Evolutionary conservation across 2,329 filamentous ascomycete species (phyloP).

Genomic region (Exserohilum turcica): DNA sequence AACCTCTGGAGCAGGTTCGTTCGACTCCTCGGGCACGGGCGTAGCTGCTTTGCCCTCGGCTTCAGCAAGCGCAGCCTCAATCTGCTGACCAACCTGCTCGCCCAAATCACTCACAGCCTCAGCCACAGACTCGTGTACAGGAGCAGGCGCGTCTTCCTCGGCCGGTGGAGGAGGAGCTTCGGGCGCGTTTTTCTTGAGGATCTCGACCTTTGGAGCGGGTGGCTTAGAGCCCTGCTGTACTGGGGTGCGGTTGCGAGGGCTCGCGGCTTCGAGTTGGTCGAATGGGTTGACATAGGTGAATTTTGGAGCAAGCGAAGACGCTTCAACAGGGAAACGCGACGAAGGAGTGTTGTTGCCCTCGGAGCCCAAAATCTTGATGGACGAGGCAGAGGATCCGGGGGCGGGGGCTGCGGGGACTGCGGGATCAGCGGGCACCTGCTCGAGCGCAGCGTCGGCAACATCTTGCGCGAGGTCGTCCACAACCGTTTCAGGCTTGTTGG

Average conservation of each 20-base stretch:
- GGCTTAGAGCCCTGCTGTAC: conserved; percentile 28
- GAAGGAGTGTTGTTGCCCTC: conserved; percentile 50
- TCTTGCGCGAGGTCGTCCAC: conserved; percentile 53
- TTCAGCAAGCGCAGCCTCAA: conserved; percentile 68
- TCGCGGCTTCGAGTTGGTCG: conserved; percentile 69
- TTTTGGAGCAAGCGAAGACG: conserved; percentile 49
- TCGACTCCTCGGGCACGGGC: conserved; percentile 53
- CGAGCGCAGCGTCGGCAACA: conserved; percentile 52
- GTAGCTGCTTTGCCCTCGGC: conserved; percentile 42
- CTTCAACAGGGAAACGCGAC: conserved; percentile 40
- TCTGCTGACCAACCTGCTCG: conserved; percentile 62
- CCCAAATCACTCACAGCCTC: conserved; percentile 72
- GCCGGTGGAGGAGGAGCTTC: conserved; percentile 43
- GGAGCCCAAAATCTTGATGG: conserved; percentile 45
- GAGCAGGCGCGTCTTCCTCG: conserved; percentile 29
- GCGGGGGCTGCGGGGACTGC: conserved; percentile 28
- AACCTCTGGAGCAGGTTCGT: conserved; percentile 48
- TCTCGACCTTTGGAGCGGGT: conserved; percentile 49
- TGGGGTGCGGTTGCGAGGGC: conserved; percentile 59
- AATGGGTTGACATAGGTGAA: conserved; percentile 77
- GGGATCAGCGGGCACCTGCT: conserved; percentile 44
- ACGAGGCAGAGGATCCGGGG: conserved; percentile 31
- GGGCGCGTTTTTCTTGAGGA: conserved; percentile 52
- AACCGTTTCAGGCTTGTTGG: conserved; percentile 50
- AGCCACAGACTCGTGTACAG: conserved; percentile 66